Conservation (phyloP, 257 asterid genomes). For the Nemophila menziesii region DNA sequence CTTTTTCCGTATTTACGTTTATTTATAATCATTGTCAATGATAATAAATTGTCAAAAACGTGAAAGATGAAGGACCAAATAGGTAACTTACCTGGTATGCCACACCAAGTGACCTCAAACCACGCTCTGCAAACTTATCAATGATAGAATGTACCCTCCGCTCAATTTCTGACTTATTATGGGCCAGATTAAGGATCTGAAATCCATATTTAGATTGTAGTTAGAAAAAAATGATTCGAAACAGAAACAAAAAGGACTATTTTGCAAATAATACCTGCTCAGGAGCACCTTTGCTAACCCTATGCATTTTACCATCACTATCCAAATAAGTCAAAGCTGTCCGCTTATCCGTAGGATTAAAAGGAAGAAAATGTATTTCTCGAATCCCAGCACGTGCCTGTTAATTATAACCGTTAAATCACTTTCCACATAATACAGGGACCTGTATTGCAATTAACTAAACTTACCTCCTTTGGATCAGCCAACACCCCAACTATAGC, state of each 20-base stretch:
- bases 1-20: no score
- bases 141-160: constrained; percentile 39
- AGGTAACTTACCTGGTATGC: constrained; percentile 32
- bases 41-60: background rate
- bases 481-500: constrained; percentile 97
- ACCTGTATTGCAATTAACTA: background rate
- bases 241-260: background rate
- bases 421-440: background rate
- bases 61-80: background rate
- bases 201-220: constrained; percentile 5
- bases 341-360: constrained; percentile 90
- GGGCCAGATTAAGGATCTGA: constrained; percentile 35
- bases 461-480: constrained; percentile 89
- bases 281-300: constrained; percentile 99
- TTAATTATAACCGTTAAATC: background rate
- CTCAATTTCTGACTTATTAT: constrained; percentile 37
- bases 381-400: constrained; percentile 98
- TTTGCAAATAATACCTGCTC: constrained; percentile 65
- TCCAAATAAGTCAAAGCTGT: constrained; percentile 92
- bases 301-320: constrained; percentile 75
- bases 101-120: constrained; percentile 40
- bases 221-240: background rate
- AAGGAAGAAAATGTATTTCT: constrained; percentile 92
- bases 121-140: constrained; percentile 46
- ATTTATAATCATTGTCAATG: background rate